phyloP scores from a whole-genome alignment of 495 filamentous ascomycete species.

The Penicillium antarcticum region DNA sequence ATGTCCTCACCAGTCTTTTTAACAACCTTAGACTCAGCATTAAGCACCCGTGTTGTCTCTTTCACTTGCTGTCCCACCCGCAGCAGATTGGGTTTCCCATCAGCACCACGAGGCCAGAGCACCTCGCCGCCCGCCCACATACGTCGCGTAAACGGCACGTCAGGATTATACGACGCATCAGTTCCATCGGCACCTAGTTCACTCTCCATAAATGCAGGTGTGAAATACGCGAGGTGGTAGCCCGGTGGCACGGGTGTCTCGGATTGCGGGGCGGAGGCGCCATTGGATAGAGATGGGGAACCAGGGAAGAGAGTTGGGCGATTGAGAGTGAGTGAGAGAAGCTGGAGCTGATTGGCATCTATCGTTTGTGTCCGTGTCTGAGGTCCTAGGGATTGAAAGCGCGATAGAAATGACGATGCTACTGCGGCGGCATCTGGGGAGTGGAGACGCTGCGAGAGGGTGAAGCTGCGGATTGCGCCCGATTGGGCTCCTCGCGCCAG shows the following conservation, averaged over 20 bases:
- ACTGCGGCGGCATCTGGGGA: slow-evolving; percentile 24
- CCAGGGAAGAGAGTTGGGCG: slow-evolving; percentile 36
- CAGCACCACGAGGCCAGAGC: slow-evolving; percentile 39
- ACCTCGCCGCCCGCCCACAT: slow-evolving; percentile 79
- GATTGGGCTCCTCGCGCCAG: neutral
- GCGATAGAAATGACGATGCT: slow-evolving; percentile 42
- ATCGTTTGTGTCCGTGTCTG: slow-evolving; percentile 46
- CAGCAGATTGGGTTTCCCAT: slow-evolving; percentile 37
- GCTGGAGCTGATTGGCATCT: slow-evolving; percentile 57
- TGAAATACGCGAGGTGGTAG: slow-evolving; percentile 74
- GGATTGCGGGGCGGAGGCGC: slow-evolving; percentile 14
- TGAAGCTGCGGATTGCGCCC: slow-evolving; percentile 1
- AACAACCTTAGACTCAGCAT: slow-evolving; percentile 48
- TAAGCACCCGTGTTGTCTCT: slow-evolving; percentile 55
- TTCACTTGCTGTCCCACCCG: slow-evolving; percentile 50
- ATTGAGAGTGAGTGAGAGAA: slow-evolving; percentile 51
- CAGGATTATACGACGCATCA: slow-evolving; percentile 66
- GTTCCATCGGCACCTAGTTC: slow-evolving; percentile 67
- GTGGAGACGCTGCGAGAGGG: neutral
- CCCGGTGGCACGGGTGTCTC: slow-evolving; percentile 56
- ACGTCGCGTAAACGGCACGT: slow-evolving; percentile 58
- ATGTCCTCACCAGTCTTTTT: slow-evolving; percentile 57
- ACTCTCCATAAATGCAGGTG: slow-evolving; percentile 50
- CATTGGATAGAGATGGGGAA: slow-evolving; percentile 28
- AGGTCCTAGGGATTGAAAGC: slow-evolving; percentile 40